Conservation (phyloP, 768 basidiomycete species). For the Termitomyces eurrhizus region DNA sequence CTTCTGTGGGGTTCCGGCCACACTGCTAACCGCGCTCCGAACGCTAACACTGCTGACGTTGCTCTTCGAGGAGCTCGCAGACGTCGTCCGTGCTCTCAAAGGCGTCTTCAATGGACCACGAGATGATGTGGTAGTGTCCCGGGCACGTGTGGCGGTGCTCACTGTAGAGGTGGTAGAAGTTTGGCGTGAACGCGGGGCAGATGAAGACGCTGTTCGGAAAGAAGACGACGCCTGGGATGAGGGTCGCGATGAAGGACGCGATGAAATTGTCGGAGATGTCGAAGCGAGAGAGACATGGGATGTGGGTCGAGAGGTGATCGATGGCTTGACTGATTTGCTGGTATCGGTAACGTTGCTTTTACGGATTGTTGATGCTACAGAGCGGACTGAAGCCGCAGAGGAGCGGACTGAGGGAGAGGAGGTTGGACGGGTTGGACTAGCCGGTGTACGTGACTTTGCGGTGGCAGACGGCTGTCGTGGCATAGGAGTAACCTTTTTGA, state of each 20-base stretch:
- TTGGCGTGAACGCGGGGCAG: slow-evolving; percentile 25
- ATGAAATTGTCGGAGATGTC: slow-evolving; percentile 1
- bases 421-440: slow-evolving; percentile 18
- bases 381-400: slow-evolving; percentile 18
- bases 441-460: background rate
- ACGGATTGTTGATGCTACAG: slow-evolving; percentile 28
- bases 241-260: slow-evolving; percentile 16
- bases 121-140: slow-evolving; percentile 1
- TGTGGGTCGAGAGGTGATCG: slow-evolving; percentile 17
- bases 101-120: slow-evolving; percentile 1
- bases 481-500: slow-evolving; percentile 11
- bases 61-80: slow-evolving; percentile 20
- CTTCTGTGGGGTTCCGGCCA: slow-evolving; percentile 14
- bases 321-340: slow-evolving; percentile 4
- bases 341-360: slow-evolving; percentile 17
- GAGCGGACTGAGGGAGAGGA: slow-evolving; percentile 32
- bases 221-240: slow-evolving; percentile 20
- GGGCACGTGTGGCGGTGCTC: slow-evolving; percentile 9
- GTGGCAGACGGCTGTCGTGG: slow-evolving; percentile 2
- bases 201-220: slow-evolving; percentile 40
- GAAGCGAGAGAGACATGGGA: slow-evolving; percentile 16
- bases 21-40: slow-evolving; percentile 1
- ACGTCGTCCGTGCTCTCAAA: slow-evolving; percentile 9
- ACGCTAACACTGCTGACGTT: slow-evolving; percentile 4
- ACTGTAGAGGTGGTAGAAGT: slow-evolving; percentile 25